Conservation (phyloP, 257 asterid species). For the Solanum chilense region DNA sequence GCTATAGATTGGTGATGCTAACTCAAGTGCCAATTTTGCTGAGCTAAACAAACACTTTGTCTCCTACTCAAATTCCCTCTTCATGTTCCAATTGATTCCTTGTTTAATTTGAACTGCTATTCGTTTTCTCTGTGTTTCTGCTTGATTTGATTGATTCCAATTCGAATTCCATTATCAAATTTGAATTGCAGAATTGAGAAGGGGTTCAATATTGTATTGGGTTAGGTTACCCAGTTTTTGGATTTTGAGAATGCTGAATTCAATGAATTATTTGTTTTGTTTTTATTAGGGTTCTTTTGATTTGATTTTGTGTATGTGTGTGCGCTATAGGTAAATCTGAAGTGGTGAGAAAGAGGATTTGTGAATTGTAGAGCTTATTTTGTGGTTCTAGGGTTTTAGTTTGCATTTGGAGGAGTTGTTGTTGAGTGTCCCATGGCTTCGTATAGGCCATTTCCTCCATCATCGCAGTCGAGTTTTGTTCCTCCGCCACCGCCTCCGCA, state of each 20-base stretch:
- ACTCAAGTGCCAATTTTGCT: neutral
- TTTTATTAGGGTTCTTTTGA: neutral
- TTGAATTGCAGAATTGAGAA: neutral
- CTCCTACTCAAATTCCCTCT: neutral
- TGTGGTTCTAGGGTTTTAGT: slow-evolving; percentile 11
- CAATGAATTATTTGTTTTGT: neutral
- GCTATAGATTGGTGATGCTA: neutral
- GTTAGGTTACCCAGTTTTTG: neutral
- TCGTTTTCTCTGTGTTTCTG: neutral
- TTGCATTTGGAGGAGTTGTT: neutral
- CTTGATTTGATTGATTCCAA: neutral
- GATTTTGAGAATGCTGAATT: neutral
- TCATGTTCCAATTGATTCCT: neutral
- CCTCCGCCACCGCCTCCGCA: slow-evolving; percentile 58
- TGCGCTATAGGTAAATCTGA: neutral
- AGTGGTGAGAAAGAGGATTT: neutral
- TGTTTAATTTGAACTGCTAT: neutral
- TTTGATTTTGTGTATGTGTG: neutral
- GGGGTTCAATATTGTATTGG: neutral
- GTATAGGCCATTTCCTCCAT: slow-evolving; percentile 82
- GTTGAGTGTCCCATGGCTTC: slow-evolving; percentile 44
- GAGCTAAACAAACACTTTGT: neutral
- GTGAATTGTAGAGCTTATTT: neutral
- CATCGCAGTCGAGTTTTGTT: slow-evolving; percentile 37
- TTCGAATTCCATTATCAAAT: neutral